These are phyloP conservation scores for Russula sp. DNA, from an alignment of 768 basidiomycete species.

Conservation along the genomic window DNA sequence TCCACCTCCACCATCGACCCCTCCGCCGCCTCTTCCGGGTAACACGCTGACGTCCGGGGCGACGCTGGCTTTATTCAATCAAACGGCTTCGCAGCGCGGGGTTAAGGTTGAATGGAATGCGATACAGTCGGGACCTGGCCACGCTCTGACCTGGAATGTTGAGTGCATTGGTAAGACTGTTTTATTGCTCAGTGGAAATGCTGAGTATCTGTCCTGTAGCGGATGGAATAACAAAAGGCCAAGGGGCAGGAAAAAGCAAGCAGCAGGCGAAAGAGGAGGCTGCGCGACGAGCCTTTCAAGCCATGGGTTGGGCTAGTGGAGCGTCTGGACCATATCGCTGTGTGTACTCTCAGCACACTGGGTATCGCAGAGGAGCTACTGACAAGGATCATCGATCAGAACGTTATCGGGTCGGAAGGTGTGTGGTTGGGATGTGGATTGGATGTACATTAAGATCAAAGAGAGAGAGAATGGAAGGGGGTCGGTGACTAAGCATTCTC, in stretches of 20 bases:
- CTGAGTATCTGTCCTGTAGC: slow-evolving; percentile 33
- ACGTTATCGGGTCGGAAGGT: neutral
- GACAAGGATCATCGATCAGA: neutral
- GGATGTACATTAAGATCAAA: neutral
- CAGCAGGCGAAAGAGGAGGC: slow-evolving; percentile 76
- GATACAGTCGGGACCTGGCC: slow-evolving; percentile 54
- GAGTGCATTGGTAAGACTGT: slow-evolving; percentile 55
- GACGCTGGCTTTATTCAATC: slow-evolving; percentile 69
- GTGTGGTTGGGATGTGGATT: neutral
- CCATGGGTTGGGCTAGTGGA: slow-evolving; percentile 62
- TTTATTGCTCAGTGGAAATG: neutral
- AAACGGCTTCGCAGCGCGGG: slow-evolving; percentile 59
- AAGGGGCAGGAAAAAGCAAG: slow-evolving; percentile 59
- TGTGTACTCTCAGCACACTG: neutral
- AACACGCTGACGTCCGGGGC: slow-evolving; percentile 63
- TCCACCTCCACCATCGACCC: slow-evolving; percentile 30
- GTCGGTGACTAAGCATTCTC: too few species aligned
- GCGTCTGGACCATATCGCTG: slow-evolving; percentile 3
- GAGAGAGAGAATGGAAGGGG: neutral
- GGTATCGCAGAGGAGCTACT: neutral
- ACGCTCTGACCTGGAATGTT: slow-evolving; percentile 60
- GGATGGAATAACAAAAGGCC: slow-evolving; percentile 61
- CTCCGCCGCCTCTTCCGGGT: slow-evolving; percentile 33
- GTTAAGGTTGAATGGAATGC: slow-evolving; percentile 55
- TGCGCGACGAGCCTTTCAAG: slow-evolving; percentile 59